These are phyloP conservation scores for Diaporthe caulivora DNA, from an alignment of 2,329 filamentous ascomycete species.

Conservation along the genomic window DNA sequence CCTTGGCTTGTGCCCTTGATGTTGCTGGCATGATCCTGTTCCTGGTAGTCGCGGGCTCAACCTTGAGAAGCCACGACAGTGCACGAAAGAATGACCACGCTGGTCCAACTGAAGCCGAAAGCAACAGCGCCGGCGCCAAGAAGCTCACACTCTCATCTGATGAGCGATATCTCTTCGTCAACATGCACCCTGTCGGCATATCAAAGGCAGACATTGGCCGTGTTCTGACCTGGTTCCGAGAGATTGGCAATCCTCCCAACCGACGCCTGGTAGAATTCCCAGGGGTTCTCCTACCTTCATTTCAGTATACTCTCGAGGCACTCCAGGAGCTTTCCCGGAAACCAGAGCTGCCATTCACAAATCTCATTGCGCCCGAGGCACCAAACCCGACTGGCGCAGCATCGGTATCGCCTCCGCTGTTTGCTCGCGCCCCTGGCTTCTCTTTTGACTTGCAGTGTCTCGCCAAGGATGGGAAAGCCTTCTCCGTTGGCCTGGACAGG, in stretches of 20 bases:
- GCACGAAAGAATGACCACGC: neutral
- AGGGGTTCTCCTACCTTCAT: slow-evolving; percentile 68
- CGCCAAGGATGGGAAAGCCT: slow-evolving; percentile 39
- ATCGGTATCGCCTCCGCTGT: slow-evolving; percentile 60
- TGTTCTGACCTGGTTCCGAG: slow-evolving; percentile 48
- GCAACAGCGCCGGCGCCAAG: neutral
- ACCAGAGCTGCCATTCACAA: slow-evolving; percentile 61
- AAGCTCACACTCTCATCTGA: slow-evolving; percentile 50
- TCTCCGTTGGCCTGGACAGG: slow-evolving; percentile 41
- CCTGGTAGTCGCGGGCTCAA: slow-evolving; percentile 53
- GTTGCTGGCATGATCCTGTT: slow-evolving; percentile 55
- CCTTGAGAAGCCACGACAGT: slow-evolving; percentile 14
- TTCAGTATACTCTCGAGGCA: slow-evolving; percentile 67
- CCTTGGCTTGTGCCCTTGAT: slow-evolving; percentile 63
- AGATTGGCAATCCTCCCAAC: slow-evolving; percentile 19
- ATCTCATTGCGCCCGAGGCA: slow-evolving; percentile 55
- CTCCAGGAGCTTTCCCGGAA: slow-evolving; percentile 64
- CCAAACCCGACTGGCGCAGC: slow-evolving; percentile 40
- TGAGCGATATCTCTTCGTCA: slow-evolving; percentile 46
- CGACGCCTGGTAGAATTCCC: slow-evolving; percentile 70
- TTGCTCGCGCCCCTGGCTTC: slow-evolving; percentile 62
- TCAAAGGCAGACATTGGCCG: slow-evolving; percentile 39
- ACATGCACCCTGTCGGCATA: slow-evolving; percentile 47
- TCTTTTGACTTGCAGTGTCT: slow-evolving; percentile 58
- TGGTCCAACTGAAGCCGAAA: neutral